Conservation (phyloP, 2,329 filamentous ascomycete species). For the Ascochyta koolunga region DNA sequence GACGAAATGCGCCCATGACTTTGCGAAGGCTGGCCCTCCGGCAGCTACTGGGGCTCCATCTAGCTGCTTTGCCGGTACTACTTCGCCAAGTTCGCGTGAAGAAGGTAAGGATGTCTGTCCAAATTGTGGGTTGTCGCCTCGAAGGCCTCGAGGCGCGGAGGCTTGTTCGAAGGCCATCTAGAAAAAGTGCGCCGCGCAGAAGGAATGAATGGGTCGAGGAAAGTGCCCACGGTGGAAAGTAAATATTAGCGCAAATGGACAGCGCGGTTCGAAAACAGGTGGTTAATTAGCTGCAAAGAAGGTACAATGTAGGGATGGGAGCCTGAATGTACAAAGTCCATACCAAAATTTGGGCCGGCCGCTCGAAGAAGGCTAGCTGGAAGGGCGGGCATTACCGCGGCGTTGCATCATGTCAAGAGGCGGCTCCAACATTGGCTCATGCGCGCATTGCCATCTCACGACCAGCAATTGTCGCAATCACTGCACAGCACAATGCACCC, state of each 20-base stretch:
- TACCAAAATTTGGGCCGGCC: not conserved
- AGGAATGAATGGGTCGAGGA: not conserved
- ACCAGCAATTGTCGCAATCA: slow-evolving; percentile 5
- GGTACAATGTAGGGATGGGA: not conserved
- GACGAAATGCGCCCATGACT: slow-evolving; percentile 90
- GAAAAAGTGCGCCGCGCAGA: slow-evolving; percentile 18
- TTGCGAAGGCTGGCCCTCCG: slow-evolving; percentile 57
- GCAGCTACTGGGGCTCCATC: slow-evolving; percentile 48
- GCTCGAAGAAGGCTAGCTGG: not conserved
- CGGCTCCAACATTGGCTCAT: too few relatives aligned
- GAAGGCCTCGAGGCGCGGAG: slow-evolving; percentile 36
- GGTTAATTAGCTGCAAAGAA: not conserved
- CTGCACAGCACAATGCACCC: slow-evolving; percentile 42
- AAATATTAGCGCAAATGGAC: not conserved
- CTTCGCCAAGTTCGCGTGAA: slow-evolving; percentile 67
- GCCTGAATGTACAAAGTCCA: not conserved
- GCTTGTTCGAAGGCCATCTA: slow-evolving; percentile 47
- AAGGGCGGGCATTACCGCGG: not conserved
- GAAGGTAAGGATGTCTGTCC: slow-evolving; percentile 49
- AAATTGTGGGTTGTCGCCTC: slow-evolving; percentile 33
- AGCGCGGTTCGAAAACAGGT: not conserved
- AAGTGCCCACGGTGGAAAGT: not conserved
- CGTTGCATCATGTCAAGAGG: not conserved
- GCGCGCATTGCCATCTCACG: slow-evolving; percentile 2
- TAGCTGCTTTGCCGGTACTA: slow-evolving; percentile 54